These are phyloP conservation scores for Mycena epipterygia DNA, from an alignment of 768 basidiomycete genomes.

Conservation along the genomic window DNA sequence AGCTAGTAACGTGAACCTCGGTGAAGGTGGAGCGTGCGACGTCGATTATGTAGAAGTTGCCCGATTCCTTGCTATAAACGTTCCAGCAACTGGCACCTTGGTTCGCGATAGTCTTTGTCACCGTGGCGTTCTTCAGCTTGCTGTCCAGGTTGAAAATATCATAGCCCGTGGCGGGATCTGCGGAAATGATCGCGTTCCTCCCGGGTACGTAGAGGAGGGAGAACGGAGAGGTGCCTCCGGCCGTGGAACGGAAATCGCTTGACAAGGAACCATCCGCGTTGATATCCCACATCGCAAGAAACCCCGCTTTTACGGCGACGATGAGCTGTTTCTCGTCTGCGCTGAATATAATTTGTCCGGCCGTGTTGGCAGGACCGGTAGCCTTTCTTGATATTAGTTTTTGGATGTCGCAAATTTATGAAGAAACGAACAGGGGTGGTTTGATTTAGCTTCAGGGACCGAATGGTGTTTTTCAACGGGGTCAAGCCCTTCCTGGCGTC, in stretches of 20 bases:
- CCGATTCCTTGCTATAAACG: conserved; percentile 37
- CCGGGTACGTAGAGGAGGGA: conserved; percentile 38
- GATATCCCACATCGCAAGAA: conserved; percentile 52
- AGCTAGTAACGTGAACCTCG: conserved; percentile 35
- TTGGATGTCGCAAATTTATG: background rate
- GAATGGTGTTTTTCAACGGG: conserved; percentile 45
- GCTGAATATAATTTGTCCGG: conserved; percentile 49
- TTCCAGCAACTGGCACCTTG: conserved; percentile 42
- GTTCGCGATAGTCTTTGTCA: conserved; percentile 22
- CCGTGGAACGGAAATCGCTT: conserved; percentile 39
- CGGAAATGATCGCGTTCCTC: conserved; percentile 19
- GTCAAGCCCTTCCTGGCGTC: conserved; percentile 36
- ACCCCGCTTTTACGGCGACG: conserved; percentile 52
- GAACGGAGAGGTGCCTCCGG: conserved; percentile 50
- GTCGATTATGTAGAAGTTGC: conserved; percentile 43
- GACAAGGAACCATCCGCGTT: conserved; percentile 46
- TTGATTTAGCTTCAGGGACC: conserved; percentile 41
- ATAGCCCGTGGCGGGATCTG: conserved; percentile 33
- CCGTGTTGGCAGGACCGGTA: conserved; percentile 31
- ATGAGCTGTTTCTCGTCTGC: conserved; percentile 46
- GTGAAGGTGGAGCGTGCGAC: conserved; percentile 35
- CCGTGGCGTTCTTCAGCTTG: background rate
- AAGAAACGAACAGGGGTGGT: conserved; percentile 37
- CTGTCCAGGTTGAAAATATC: conserved; percentile 31
- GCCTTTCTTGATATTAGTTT: conserved; percentile 10